A percentile compares a stretch with the other conserved stretches of the same genome.
Evolutionary conservation across 345 rosid species (phyloP).

Genomic region (Eucalyptus microcorys): DNA sequence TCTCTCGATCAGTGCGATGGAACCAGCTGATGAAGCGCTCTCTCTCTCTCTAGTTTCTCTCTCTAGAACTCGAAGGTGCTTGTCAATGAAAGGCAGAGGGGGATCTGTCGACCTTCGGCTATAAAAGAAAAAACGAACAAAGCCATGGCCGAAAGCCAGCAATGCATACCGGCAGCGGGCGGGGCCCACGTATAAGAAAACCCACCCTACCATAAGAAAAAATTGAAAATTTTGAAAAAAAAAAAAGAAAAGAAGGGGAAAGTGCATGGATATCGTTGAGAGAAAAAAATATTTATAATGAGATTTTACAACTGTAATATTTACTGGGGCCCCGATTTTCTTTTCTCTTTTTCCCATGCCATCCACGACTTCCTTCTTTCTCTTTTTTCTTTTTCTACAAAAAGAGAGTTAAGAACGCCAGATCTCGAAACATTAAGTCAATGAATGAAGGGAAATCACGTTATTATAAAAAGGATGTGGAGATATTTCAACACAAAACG

Average conservation of each 20-base stretch:
- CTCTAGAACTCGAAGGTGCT: background rate
- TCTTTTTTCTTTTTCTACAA: too few species aligned
- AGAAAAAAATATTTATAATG: background rate
- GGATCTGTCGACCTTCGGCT: background rate
- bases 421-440: background rate
- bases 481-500: background rate
- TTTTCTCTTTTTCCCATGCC: background rate
- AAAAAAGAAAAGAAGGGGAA: too few species aligned
- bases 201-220: background rate
- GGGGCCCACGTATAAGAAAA: constrained; percentile 24
- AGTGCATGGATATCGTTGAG: background rate
- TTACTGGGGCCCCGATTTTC: background rate
- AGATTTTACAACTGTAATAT: background rate
- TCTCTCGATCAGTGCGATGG: constrained; percentile 6
- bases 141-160: constrained; percentile 27
- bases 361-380: background rate
- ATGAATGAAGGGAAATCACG: background rate
- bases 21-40: constrained; percentile 1
- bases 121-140: constrained; percentile 13
- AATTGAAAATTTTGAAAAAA: background rate
- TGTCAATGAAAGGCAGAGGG: background rate
- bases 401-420: background rate
- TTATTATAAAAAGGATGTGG: background rate
- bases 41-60: background rate
- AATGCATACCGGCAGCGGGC: constrained; percentile 15